These are phyloP conservation scores for Lepidium aucheri DNA, from an alignment of 345 rosid genomes.

Conservation along the genomic window DNA sequence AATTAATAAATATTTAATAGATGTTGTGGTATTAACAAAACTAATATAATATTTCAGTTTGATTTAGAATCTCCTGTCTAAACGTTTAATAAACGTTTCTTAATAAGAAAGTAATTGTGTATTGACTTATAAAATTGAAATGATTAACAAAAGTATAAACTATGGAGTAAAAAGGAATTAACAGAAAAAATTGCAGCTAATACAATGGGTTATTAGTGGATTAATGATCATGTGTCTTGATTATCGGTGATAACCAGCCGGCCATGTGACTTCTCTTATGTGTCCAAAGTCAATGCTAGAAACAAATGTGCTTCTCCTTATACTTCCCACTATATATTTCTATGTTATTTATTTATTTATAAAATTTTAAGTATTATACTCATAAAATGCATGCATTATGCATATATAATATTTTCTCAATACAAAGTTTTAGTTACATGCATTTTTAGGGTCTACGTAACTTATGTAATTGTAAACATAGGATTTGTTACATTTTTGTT, in stretches of 20 bases:
- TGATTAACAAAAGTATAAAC: not conserved
- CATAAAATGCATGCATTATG: not conserved
- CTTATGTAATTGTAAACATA: not conserved
- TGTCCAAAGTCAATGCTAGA: slow-evolving; percentile 18
- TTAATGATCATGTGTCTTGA: slow-evolving; percentile 21
- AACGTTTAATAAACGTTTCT: not conserved
- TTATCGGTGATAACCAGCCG: slow-evolving; percentile 21
- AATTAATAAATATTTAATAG: not conserved
- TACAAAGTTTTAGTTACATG: not conserved
- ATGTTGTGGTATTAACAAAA: not conserved
- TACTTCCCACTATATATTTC: slow-evolving; percentile 8
- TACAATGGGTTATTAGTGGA: not conserved
- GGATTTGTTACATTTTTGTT: not conserved
- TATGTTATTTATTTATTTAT: not conserved
- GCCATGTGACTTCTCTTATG: slow-evolving; percentile 20
- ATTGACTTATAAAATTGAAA: not conserved
- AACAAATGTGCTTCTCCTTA: slow-evolving; percentile 20
- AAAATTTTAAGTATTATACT: not conserved
- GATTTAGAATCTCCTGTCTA: not conserved
- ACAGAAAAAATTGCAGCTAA: not conserved
- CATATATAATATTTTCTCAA: not conserved
- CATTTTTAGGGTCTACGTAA: not conserved
- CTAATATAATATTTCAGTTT: not conserved
- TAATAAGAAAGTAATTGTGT: not conserved
- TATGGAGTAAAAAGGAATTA: not conserved